Conservation (phyloP, 805 yeast genomes). For the Lipomyces starkeyi region DNA sequence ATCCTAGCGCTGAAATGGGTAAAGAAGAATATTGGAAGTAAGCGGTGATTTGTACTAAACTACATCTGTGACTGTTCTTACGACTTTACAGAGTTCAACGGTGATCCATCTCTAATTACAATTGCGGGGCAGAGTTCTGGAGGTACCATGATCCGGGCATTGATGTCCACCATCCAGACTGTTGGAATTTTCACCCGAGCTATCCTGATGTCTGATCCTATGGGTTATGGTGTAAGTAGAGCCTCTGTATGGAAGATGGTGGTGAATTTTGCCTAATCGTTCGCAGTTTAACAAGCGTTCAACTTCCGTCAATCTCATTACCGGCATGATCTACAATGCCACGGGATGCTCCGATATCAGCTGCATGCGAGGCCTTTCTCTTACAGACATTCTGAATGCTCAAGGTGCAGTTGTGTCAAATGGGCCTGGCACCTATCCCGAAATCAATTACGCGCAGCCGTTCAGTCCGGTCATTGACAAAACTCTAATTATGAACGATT, state of each 20-base stretch:
- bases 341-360: slow-evolving; percentile 29
- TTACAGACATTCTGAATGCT: slow-evolving; percentile 23
- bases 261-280: not conserved
- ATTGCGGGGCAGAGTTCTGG: slow-evolving; percentile 50
- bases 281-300: slow-evolving; percentile 26
- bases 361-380: slow-evolving; percentile 29
- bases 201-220: slow-evolving; percentile 37
- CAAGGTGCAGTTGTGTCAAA: slow-evolving; percentile 13
- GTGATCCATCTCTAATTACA: slow-evolving; percentile 45
- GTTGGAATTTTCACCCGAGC: slow-evolving; percentile 25
- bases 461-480: slow-evolving; percentile 43
- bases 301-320: slow-evolving; percentile 21
- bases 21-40: slow-evolving; percentile 40
- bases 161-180: slow-evolving; percentile 26
- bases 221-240: slow-evolving; percentile 32
- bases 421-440: slow-evolving; percentile 16
- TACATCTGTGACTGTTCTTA: not conserved
- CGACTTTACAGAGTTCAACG: slow-evolving; percentile 40
- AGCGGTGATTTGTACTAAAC: not conserved
- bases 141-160: slow-evolving; percentile 33
- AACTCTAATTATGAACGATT: slow-evolving; percentile 32
- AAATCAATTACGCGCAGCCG: slow-evolving; percentile 37
- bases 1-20: slow-evolving; percentile 46
- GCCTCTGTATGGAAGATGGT: not conserved
- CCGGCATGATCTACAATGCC: slow-evolving; percentile 17